phyloP scores from a whole-genome alignment of 2,329 filamentous ascomycete species.

The Cladosporium velox region DNA sequence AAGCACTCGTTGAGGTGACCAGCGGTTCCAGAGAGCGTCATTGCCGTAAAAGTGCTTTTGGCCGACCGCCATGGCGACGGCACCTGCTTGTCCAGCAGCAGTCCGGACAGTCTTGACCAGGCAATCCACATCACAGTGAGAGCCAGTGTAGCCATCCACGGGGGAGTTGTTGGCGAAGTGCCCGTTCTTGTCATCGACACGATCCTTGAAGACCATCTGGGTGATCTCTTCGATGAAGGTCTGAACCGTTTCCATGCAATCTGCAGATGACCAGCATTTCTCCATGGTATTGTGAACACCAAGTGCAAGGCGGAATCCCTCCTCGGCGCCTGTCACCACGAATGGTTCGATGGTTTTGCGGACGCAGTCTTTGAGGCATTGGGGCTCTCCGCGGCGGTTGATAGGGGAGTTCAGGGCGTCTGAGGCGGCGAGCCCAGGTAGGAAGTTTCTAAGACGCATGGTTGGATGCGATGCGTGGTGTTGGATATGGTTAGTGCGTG shows the following conservation, averaged over 20 bases:
- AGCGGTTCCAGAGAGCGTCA: background rate
- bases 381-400: background rate
- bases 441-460: background rate
- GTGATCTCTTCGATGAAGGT: background rate
- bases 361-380: background rate
- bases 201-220: slow-evolving; percentile 1
- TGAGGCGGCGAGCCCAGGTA: background rate
- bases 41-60: slow-evolving; percentile 10
- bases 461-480: background rate
- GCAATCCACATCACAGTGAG: background rate
- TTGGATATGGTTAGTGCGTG: background rate
- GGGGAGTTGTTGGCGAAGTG: background rate
- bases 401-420: background rate
- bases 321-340: background rate
- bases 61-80: background rate
- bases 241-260: background rate
- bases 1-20: background rate
- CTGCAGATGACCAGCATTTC: background rate
- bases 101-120: background rate
- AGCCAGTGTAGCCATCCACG: background rate
- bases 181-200: background rate
- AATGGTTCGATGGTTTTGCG: background rate
- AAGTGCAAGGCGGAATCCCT: background rate
- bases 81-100: background rate
- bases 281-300: background rate